Conservation (phyloP, 2,329 filamentous ascomycete species). For the Paracorniculantispora psalliotae region DNA sequence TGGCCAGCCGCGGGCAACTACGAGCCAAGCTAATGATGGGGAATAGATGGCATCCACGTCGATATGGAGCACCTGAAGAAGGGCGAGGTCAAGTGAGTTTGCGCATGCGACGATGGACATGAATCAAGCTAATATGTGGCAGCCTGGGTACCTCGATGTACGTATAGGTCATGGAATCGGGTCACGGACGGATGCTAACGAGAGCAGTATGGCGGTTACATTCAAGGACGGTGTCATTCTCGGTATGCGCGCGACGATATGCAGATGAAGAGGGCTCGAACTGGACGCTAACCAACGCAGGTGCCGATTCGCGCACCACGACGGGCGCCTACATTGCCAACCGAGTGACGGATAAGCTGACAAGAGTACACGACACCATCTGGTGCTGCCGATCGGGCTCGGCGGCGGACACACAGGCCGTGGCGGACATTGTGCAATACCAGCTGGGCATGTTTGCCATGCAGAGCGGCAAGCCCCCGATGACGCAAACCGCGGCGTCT, state of each 20-base stretch:
- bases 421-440: constrained; percentile 97
- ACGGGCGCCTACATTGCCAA: constrained; percentile 98
- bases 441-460: constrained; percentile 90
- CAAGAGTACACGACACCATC: constrained; percentile 96
- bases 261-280: neutral
- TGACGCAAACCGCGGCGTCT: constrained; percentile 89
- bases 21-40: constrained; percentile 20
- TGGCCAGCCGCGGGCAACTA: constrained; percentile 18
- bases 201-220: constrained; percentile 87
- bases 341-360: constrained; percentile 98
- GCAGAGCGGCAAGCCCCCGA: constrained; percentile 82
- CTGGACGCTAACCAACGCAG: constrained; percentile 33
- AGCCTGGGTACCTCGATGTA: constrained; percentile 98
- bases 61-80: constrained; percentile 99
- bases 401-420: constrained; percentile 94
- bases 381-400: constrained; percentile 99
- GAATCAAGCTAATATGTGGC: constrained; percentile 28
- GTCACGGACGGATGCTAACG: constrained; percentile 23
- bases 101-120: neutral
- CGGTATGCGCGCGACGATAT: constrained; percentile 40
- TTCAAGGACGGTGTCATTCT: constrained; percentile 98
- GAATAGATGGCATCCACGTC: constrained; percentile 92
- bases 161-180: constrained; percentile 28
- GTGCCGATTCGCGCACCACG: constrained; percentile 94
- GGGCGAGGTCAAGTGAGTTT: constrained; percentile 91